These are phyloP conservation scores for Thielaviopsis musarum DNA, from an alignment of 2,329 filamentous ascomycete species.

Conservation along the genomic window DNA sequence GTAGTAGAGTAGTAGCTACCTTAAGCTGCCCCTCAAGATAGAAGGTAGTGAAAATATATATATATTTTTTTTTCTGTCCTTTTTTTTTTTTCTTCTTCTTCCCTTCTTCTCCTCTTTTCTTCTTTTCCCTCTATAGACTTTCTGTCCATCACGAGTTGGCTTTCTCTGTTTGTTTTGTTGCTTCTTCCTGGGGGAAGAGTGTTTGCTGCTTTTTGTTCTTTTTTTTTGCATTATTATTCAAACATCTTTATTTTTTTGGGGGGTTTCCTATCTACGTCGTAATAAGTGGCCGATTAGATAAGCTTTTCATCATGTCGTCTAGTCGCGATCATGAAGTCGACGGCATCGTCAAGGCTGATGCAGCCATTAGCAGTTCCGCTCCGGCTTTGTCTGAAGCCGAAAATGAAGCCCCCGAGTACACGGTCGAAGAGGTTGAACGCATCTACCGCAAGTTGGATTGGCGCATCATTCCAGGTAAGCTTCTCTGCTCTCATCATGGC, in stretches of 20 bases:
- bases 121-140: too few relatives aligned
- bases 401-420: constrained; percentile 23
- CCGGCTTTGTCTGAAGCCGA: constrained; percentile 6
- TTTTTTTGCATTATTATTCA: neutral
- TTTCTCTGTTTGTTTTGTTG: constrained; percentile 5
- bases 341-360: neutral
- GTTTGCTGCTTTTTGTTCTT: neutral
- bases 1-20: too few relatives aligned
- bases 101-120: neutral
- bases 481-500: neutral
- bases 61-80: too few relatives aligned
- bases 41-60: too few relatives aligned
- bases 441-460: constrained; percentile 41
- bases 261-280: neutral
- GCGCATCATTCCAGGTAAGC: constrained; percentile 40
- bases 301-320: neutral
- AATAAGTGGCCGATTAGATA: too few relatives aligned
- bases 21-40: too few relatives aligned
- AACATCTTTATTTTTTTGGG: neutral
- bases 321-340: neutral
- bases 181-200: constrained; percentile 6
- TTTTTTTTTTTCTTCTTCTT: neutral
- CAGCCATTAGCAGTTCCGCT: too few relatives aligned
- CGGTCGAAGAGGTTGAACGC: constrained; percentile 33
- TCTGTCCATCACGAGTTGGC: neutral